Evolutionary conservation across 441 rosid species (phyloP).

Genomic region (Erodium moschatum): DNA sequence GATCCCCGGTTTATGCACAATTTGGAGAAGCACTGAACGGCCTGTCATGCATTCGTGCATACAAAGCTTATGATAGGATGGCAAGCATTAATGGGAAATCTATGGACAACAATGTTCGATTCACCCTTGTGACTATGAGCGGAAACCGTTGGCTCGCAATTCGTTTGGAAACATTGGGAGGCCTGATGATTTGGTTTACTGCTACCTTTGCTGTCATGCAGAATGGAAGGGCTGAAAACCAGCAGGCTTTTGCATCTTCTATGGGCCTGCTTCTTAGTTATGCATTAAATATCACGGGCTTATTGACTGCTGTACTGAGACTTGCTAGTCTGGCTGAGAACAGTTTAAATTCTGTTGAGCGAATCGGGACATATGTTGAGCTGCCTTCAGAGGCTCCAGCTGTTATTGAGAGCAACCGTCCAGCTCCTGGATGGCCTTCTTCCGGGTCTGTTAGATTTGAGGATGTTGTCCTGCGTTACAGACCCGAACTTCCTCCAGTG

Average conservation of each 20-base stretch:
- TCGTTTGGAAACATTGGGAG: conserved; percentile 79
- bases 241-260: conserved; percentile 69
- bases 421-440: conserved; percentile 93
- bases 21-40: conserved; percentile 92
- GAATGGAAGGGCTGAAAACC: conserved; percentile 67
- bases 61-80: conserved; percentile 84
- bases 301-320: conserved; percentile 69
- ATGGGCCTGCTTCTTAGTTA: conserved; percentile 94
- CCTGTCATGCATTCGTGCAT: conserved; percentile 71
- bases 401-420: conserved; percentile 58
- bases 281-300: conserved; percentile 66
- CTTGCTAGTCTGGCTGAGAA: conserved; percentile 88
- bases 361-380: conserved; percentile 73
- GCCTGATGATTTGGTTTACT: conserved; percentile 87
- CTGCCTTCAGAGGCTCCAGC: conserved; percentile 79
- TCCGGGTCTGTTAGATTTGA: conserved; percentile 74
- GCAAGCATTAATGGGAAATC: conserved; percentile 72
- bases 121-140: conserved; percentile 61
- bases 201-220: conserved; percentile 93
- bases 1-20: conserved; percentile 94
- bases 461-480: conserved; percentile 77
- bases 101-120: conserved; percentile 79
- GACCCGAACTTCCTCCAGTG: conserved; percentile 85
- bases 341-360: conserved; percentile 82
- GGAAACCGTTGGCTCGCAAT: conserved; percentile 89